Base-by-base conservation (phyloP, 2,329 filamentous ascomycete genomes). In the Nothomitra cinnamomea region DNA sequence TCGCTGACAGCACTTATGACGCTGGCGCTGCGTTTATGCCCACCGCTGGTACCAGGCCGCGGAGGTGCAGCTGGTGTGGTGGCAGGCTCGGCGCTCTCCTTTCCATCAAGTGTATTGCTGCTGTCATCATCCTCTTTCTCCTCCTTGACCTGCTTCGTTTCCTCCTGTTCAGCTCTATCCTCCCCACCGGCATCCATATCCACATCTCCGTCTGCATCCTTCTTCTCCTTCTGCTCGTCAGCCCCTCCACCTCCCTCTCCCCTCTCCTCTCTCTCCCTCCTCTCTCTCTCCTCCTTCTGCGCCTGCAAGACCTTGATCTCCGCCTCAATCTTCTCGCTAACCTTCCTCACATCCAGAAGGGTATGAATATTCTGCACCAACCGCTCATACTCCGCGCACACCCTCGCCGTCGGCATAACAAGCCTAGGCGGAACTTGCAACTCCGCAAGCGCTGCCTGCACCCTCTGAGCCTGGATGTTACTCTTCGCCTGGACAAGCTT, bases 21-120 rank as follows among this genome's bases (percentile, higher is more conserved):
- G 65, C 87, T 94, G 1, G 86, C 86, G 64, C 87, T 92, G 56
- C 87, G 77, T 70, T 94, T 94, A 58, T 84, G 82, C 0, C 63
- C 63, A 19, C 56, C 51, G 19, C 45, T 12, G 10, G 45, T 32
- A 19, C 45, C n/a, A 49, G 45, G 45, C 4, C 45, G 45, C 15
- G 24, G 4, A 17, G 45, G 3, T n/a, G 49, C 51, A 19, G 52
- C 56, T 19, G 45, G 54, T 35, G 51, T 54, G 13, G 57, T 55
- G 7, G 52, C 47, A 28, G 55, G 50, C 22, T 54, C 53, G 24
- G 52, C 54, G 19, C 54, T 54, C 2, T 57, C 55, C 35, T 54
- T 55, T 10, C 45, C 53, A 32, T 48, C 25, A 7, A 41, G 51
- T 21, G 52, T 57, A 51, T 54, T 47, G 12, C 54, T 45, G 12